Evolutionary conservation across 345 rosid species (phyloP).

Genomic region (Eucalyptus pumila): DNA sequence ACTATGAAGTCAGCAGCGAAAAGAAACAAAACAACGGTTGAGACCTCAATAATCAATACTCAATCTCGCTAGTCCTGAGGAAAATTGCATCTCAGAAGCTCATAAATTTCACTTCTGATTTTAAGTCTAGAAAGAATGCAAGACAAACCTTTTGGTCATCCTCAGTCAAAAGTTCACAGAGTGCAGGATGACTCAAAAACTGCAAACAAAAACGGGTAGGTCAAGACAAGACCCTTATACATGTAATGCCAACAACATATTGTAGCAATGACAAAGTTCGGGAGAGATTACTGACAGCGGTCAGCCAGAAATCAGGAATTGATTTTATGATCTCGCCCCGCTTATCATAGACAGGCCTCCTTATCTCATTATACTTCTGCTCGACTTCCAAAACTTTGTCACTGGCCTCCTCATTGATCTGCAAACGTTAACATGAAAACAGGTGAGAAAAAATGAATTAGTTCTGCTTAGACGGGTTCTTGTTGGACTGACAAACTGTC

Average conservation of each 20-base stretch:
- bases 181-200: conserved; percentile 87
- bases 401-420: conserved; percentile 93
- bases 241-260: not conserved
- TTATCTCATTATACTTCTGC: conserved; percentile 71
- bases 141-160: conserved; percentile 82
- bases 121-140: not conserved
- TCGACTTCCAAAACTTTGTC: conserved; percentile 89
- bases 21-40: not conserved
- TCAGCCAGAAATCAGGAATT: conserved; percentile 89
- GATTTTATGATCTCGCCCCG: conserved; percentile 59
- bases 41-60: not conserved
- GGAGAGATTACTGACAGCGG: conserved; percentile 52
- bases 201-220: conserved; percentile 7
- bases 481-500: not conserved
- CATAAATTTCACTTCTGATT: not conserved
- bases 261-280: not conserved
- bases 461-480: not conserved
- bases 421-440: not conserved
- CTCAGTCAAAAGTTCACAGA: conserved; percentile 63
- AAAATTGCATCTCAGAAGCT: not conserved
- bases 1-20: not conserved
- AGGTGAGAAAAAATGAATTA: not conserved
- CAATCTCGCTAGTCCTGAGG: not conserved
- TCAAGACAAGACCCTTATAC: not conserved
- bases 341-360: conserved; percentile 83